These are phyloP conservation scores for Medicago lupulina DNA, from an alignment of 306 rosid genomes.

Conservation along the genomic window DNA sequence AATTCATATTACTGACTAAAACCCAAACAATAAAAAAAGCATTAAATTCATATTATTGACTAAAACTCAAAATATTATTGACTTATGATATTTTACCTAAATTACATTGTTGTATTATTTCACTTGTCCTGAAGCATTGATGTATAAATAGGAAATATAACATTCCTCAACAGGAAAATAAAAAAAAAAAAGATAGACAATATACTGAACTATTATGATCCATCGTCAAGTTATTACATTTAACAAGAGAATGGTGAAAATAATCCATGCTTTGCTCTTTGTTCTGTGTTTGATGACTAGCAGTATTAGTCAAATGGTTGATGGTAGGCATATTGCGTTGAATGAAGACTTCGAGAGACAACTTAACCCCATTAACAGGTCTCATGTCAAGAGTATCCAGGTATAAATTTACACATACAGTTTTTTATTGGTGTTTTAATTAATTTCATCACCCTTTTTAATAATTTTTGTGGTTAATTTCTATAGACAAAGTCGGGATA, in stretches of 20 bases:
- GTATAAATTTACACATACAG: background rate
- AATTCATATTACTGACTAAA: too few relatives aligned
- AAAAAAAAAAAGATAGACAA: too few relatives aligned
- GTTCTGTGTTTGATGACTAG: background rate
- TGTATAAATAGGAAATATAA: too few relatives aligned
- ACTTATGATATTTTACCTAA: too few relatives aligned
- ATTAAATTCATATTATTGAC: too few relatives aligned
- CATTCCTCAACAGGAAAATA: too few relatives aligned
- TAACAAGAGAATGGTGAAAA: background rate
- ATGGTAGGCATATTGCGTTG: background rate
- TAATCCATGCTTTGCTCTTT: background rate
- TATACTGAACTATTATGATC: background rate
- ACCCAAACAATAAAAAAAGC: too few relatives aligned
- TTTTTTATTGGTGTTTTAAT: background rate
- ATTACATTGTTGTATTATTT: too few relatives aligned
- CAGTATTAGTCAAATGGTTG: background rate
- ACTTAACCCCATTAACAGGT: conserved; percentile 17
- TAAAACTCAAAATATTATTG: too few relatives aligned
- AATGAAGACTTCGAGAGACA: conserved; percentile 29
- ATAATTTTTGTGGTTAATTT: background rate
- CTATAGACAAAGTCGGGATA: conserved; percentile 16
- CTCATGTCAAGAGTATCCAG: conserved; percentile 11
- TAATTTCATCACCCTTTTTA: background rate
- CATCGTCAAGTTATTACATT: too few relatives aligned
- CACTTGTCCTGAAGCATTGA: too few relatives aligned